Evolutionary conservation across 148 eudicot genomes (phyloP).

Genomic region (Cornus suecica): DNA sequence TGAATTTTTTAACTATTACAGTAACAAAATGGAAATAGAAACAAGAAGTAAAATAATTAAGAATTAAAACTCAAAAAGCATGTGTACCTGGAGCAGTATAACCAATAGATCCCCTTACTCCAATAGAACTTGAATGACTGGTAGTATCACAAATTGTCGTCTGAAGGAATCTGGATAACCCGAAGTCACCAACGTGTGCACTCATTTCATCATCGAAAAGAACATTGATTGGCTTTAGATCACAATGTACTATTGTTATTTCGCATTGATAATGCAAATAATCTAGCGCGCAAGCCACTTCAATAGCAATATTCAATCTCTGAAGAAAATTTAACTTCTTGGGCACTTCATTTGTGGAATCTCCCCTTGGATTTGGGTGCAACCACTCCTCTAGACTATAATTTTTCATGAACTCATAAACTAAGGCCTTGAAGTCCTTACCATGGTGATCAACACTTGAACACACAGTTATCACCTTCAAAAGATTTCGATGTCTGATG

Average conservation of each 20-base stretch:
- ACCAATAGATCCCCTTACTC: not conserved
- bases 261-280: not conserved
- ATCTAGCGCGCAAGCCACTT: not conserved
- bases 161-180: not conserved
- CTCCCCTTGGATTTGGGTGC: not conserved
- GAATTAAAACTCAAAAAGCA: not conserved
- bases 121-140: not conserved
- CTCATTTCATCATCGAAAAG: not conserved
- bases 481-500: not conserved
- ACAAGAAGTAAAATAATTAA: too few relatives aligned
- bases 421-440: constrained; percentile 8
- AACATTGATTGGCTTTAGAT: not conserved
- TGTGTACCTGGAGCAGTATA: not conserved
- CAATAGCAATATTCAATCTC: not conserved
- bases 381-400: constrained; percentile 9
- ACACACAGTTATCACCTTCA: constrained; percentile 1
- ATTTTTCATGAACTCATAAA: constrained; percentile 10
- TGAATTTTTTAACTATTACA: too few relatives aligned
- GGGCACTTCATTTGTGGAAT: not conserved
- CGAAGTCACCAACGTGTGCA: not conserved
- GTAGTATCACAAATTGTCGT: not conserved
- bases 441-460: constrained; percentile 2
- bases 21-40: too few relatives aligned
- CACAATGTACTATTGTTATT: not conserved
- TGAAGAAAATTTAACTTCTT: not conserved